Conservation (phyloP, 2,329 filamentous ascomycete species). For the Colletotrichum sp. region DNA sequence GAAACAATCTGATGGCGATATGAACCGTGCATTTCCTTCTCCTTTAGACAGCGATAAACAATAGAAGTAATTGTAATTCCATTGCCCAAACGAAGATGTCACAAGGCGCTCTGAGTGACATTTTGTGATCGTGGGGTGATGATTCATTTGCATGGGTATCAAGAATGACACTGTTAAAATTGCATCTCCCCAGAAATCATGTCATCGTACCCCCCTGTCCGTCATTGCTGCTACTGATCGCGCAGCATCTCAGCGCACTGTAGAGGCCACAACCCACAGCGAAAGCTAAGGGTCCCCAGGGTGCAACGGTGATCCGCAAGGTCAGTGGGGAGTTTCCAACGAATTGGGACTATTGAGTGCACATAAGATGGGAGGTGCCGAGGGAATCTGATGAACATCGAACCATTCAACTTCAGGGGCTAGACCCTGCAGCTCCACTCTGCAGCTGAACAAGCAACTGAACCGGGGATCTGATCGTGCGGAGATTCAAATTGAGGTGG, state of each 20-base stretch:
- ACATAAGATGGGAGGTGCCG: not conserved
- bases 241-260: not conserved
- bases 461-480: not conserved
- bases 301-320: not conserved
- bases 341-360: not conserved
- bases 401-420: not conserved
- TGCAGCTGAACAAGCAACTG: not conserved
- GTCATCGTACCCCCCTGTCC: not conserved
- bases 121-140: not conserved
- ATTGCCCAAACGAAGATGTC: not conserved
- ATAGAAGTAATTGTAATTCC: not conserved
- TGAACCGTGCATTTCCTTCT: not conserved
- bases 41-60: not conserved
- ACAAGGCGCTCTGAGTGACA: not conserved
- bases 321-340: accelerated
- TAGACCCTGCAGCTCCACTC: not conserved
- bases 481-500: not conserved
- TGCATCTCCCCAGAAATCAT: not conserved
- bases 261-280: not conserved
- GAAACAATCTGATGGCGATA: not conserved
- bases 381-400: not conserved
- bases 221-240: not conserved
- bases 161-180: not conserved
- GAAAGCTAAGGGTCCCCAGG: not conserved
- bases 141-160: not conserved